Evolutionary conservation across 2,329 filamentous ascomycete genomes (phyloP).

Genomic region (Laburnicola sp.): DNA sequence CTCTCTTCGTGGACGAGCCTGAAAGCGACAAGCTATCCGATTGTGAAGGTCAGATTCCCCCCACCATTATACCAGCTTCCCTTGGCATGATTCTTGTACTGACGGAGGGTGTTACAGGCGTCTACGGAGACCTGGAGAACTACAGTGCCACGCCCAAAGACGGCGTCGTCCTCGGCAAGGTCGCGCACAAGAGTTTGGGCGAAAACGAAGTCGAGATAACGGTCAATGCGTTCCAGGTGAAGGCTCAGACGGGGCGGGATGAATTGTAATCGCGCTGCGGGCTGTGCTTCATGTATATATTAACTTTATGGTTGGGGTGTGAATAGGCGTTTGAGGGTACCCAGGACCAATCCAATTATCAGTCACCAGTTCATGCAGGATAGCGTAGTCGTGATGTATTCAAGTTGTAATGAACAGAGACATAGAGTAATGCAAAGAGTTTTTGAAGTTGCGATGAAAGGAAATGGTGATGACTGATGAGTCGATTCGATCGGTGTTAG

Average conservation of each 20-base stretch:
- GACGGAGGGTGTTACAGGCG: slow-evolving; percentile 13
- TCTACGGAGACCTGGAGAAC: slow-evolving; percentile 38
- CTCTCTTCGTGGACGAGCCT: slow-evolving; percentile 53
- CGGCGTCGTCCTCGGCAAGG: slow-evolving; percentile 34
- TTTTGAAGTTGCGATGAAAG: neutral
- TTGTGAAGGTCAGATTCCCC: slow-evolving; percentile 54
- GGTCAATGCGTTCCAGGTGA: slow-evolving; percentile 36
- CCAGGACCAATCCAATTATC: no score
- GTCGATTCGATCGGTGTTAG: slow-evolving; percentile 18
- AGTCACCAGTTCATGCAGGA: no score
- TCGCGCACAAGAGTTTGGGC: slow-evolving; percentile 27
- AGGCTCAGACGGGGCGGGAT: slow-evolving; percentile 19
- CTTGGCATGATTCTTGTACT: neutral
- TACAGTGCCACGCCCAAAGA: slow-evolving; percentile 36
- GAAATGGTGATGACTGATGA: neutral
- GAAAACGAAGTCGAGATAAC: slow-evolving; percentile 37
- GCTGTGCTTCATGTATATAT: no score
- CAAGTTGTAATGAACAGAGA: no score
- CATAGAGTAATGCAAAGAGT: no score
- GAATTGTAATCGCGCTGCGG: slow-evolving; percentile 37
- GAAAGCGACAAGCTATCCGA: slow-evolving; percentile 36
- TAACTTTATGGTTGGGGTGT: no score
- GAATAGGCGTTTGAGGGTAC: no score
- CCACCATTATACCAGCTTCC: no score
- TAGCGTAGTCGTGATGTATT: no score